Base-by-base conservation (phyloP, 805 yeast species). In the Kluyveromyces starmeri region DNA sequence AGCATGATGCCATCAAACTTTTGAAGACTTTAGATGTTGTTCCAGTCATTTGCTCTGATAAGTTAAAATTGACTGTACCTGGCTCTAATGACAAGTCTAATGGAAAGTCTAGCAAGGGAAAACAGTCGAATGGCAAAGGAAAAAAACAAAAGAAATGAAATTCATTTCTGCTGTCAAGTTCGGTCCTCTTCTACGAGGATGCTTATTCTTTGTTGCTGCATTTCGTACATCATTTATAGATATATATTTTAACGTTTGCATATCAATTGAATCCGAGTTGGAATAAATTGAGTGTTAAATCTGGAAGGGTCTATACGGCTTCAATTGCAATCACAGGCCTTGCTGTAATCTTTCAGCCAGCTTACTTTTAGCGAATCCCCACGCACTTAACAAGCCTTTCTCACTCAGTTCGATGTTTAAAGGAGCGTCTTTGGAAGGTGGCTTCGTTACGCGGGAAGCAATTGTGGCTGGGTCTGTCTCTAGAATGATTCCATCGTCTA, bases 401-500 rank as follows among this genome's bases (percentile, higher is more conserved):
- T 82, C 92, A 36, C 76, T 68, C 49, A 81, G 88, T 38, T 82
- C 70, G 39, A 70, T 64, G 48, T 75, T 63, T 42, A 70, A 68
- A 24, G 70, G 65, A 20, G 61, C 64, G 47, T 85, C 95, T 44
- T 70, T 75, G 21, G 75, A 60, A 29, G 96, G 95, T 20, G 92
- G 78, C 40, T 75, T 73, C n/a, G 97, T 83, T 17, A 88, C 95
- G 61, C 98, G 74, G 11, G 94, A 74, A 2, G 89, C 88, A 47
- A 92, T 83, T 27, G 83, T 76, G 22, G 80, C 74, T 4, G 94
- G 77, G 51, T 92, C 96, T 18, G 86, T 80, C 58, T 92, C 96
- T 46, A 92, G 69, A 37, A 92, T 76, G 43, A 92, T 75, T 26
- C 97, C 98, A 54, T 88, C 94, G 55, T 92, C 98, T 32, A 92